Base-by-base conservation (phyloP, 2,329 filamentous ascomycete genomes). In the Trichoderma sp. region DNA sequence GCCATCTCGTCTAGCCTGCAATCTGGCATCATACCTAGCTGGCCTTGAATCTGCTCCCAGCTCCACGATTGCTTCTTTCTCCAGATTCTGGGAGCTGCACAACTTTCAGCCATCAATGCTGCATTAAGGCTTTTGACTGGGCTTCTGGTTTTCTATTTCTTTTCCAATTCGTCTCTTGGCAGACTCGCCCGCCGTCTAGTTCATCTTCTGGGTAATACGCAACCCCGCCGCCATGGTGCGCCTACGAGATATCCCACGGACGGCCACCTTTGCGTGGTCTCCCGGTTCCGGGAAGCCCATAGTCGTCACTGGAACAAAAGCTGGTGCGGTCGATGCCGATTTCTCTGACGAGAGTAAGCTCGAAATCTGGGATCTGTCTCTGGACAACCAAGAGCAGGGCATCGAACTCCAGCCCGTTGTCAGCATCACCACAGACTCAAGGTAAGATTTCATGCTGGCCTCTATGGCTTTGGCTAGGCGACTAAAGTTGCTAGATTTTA, bases 301-400 rank as follows among this genome's bases (percentile, higher is more conserved):
- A 74, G 85, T 99, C 72, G 95, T 93, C 70, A 99, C 96, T 32
- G 96, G 96, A 75, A 99, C 96, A 58, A 90, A 94, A 75, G 94
- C 96, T 71, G 96, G 96, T 72, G 96, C 96, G 75, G 94, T 99
- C 52, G 94, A 97, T 81, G 94, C 93, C 75, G 94, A 98, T 81
- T 99, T 99, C 82, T 98, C 96, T 32, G 96, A 96, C 80, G 94
- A 98, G 80, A 97, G 94, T 72, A 95, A 95, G 83, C 84, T 99
- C 69, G 96, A 99, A 84, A 86, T 99, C 70, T 99, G 96, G 96
- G 93, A 98, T 81, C 85, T 99, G 73, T 90, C 89, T 77, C 85
- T 98, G 73, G 93, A 96, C 79, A 89, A 89, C 79, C 82, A 88
- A 71, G 86, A 91, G 70, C 89, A 92, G 76, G 90, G 89, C 67